A percentile compares a stretch with the other conserved stretches of the same genome.
Evolutionary conservation across 345 rosid genomes (phyloP).

Genomic region (Laguncularia racemosa): DNA sequence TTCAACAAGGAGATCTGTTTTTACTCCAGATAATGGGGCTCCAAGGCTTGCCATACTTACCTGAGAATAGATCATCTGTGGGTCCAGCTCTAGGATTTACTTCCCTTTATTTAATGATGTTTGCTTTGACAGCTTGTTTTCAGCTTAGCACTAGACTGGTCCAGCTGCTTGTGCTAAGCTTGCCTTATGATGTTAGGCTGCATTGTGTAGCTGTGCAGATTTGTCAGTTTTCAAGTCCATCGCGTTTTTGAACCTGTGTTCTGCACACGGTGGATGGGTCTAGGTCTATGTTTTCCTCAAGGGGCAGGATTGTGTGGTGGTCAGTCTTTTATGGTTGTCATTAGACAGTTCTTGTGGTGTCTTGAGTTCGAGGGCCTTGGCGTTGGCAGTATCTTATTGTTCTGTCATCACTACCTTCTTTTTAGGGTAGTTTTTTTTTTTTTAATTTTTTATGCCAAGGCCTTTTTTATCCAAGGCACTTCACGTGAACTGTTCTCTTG

Average conservation of each 20-base stretch:
- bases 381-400: not conserved
- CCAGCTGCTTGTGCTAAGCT: constrained; percentile 12
- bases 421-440: constrained; percentile 1
- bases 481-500: constrained; percentile 1
- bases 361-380: constrained; percentile 8
- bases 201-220: constrained; percentile 1
- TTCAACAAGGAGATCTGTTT: constrained; percentile 38
- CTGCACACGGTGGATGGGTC: constrained; percentile 22
- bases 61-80: constrained; percentile 43
- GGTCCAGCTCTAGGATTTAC: constrained; percentile 22
- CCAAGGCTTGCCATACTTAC: constrained; percentile 26
- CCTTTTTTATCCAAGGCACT: constrained; percentile 3
- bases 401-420: not conserved
- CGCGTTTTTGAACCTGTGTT: constrained; percentile 20
- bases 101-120: constrained; percentile 14
- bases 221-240: constrained; percentile 11
- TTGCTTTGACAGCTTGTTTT: constrained; percentile 30
- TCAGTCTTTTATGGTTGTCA: constrained; percentile 2
- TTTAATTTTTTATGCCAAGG: not conserved
- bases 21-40: constrained; percentile 17
- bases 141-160: constrained; percentile 15
- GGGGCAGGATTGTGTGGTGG: constrained; percentile 6
- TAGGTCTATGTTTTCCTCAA: constrained; percentile 26
- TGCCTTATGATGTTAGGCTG: constrained; percentile 13
- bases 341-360: not conserved